phyloP scores from a whole-genome alignment of 495 filamentous ascomycete genomes.

The Rhizodiscina lignyota region DNA sequence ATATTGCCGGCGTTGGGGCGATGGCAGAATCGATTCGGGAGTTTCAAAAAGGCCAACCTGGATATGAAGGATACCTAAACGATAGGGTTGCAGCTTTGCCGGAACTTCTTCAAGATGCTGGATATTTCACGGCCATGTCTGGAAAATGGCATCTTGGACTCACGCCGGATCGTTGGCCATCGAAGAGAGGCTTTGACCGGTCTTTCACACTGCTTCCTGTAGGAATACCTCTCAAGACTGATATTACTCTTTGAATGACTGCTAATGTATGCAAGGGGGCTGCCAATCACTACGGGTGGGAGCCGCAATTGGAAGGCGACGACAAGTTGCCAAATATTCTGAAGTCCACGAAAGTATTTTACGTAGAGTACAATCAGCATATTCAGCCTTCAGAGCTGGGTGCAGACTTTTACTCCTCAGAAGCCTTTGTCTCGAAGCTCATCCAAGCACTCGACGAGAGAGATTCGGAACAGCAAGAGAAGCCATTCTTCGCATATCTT shows the following conservation, averaged over 20 bases:
- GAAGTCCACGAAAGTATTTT: too few relatives aligned
- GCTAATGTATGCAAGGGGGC: too few relatives aligned
- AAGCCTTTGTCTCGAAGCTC: conserved; percentile 23
- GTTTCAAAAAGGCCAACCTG: too few relatives aligned
- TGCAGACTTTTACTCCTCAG: conserved; percentile 26
- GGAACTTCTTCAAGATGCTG: conserved; percentile 41
- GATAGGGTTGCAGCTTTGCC: conserved; percentile 43
- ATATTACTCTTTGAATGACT: too few relatives aligned
- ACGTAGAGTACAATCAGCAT: too few relatives aligned
- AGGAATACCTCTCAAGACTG: too few relatives aligned
- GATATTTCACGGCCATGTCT: conserved; percentile 45
- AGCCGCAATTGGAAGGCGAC: conserved; percentile 38
- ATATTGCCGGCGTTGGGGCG: conserved; percentile 34
- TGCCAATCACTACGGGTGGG: conserved; percentile 44
- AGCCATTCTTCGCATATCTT: conserved; percentile 28
- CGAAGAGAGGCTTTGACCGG: conserved; percentile 18
- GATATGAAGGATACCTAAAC: too few relatives aligned
- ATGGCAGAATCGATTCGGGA: too few relatives aligned
- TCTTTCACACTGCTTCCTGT: conserved; percentile 35
- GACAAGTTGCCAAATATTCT: too few relatives aligned
- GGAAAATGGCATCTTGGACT: conserved; percentile 40
- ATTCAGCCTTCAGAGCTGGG: too few relatives aligned
- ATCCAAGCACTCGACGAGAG: conserved; percentile 29
- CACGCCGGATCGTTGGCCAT: conserved; percentile 14
- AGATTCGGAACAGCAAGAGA: conserved; percentile 22